Percentiles rank a stretch among this genome's conserved stretches.
Evolutionary conservation across 371 early-diverging fungal species (phyloP).

Genomic region (Blastocladiella emersonii): DNA sequence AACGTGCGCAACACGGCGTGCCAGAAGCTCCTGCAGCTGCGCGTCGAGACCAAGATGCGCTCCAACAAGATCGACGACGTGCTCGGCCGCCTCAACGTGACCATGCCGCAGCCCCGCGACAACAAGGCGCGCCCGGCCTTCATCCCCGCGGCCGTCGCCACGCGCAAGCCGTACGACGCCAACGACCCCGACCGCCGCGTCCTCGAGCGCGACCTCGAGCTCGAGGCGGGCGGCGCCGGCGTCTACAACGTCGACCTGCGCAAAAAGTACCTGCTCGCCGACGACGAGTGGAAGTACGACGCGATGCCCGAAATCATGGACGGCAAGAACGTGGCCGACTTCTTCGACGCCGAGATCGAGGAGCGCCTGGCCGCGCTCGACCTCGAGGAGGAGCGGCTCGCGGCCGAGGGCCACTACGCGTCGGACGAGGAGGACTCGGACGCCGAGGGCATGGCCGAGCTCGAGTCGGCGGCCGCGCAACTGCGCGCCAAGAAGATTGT

Average conservation of each 20-base stretch:
- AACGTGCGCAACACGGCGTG: conserved; percentile 86
- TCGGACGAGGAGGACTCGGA: conserved; percentile 44
- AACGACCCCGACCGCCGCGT: conserved; percentile 68
- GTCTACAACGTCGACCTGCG: conserved; percentile 87
- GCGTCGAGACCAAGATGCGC: conserved; percentile 92
- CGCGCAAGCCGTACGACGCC: conserved; percentile 52
- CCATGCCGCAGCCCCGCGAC: conserved; percentile 77
- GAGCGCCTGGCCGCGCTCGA: conserved; percentile 90
- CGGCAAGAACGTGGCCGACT: conserved; percentile 99
- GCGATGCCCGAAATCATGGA: conserved; percentile 98
- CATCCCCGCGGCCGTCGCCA: conserved; percentile 64
- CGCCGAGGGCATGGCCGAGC: conserved; percentile 37
- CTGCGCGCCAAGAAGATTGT: conserved; percentile 75
- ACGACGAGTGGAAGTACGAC: conserved; percentile 93
- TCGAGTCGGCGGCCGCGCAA: conserved; percentile 45
- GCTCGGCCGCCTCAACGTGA: conserved; percentile 87
- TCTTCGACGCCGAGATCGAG: conserved; percentile 95
- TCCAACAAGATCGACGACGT: conserved; percentile 79
- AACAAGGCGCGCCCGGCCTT: conserved; percentile 60
- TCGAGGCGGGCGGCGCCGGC: conserved; percentile 86
- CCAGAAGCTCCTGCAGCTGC: conserved; percentile 76
- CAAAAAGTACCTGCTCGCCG: conserved; percentile 25
- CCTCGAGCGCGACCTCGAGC: conserved; percentile 82
- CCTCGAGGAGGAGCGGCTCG: conserved; percentile 88
- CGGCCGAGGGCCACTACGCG: conserved; percentile 86